Evolutionary conservation across 2,329 filamentous ascomycete species (phyloP).

Genomic region (Sporothrix pseudoabietina): DNA sequence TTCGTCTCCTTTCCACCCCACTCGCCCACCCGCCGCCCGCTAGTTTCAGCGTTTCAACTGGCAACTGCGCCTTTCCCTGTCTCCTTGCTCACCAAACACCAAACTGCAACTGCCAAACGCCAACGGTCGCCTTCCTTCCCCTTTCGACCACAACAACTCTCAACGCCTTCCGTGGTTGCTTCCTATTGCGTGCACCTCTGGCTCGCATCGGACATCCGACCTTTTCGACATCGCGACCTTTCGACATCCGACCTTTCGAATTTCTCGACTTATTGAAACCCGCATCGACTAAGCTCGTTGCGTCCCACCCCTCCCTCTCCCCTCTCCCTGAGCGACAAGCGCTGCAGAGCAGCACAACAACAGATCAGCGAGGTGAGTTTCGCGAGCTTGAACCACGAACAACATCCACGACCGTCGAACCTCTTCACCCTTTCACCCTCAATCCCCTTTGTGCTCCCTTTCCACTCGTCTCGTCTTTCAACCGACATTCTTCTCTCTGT

Average conservation of each 20-base stretch:
- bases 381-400: not conserved
- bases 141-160: conserved; percentile 13
- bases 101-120: not conserved
- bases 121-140: conserved; percentile 10
- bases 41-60: conserved; percentile 21
- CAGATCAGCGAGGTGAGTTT: conserved; percentile 2
- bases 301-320: not conserved
- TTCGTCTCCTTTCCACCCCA: not conserved
- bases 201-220: not conserved
- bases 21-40: not conserved
- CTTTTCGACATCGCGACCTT: not conserved
- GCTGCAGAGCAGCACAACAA: conserved; percentile 8
- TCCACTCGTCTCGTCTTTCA: not conserved
- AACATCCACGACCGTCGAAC: not conserved
- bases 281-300: not conserved
- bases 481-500: not conserved
- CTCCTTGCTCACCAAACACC: not conserved
- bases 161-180: not conserved
- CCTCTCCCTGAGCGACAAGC: not conserved
- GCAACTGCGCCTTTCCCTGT: conserved; percentile 16
- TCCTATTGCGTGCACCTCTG: not conserved
- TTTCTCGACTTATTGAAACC: not conserved
- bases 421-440: not conserved
- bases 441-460: not conserved
- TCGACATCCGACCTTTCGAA: not conserved